Evolutionary conservation across 164 flowering plant genomes (phyloP), one percentile per base, ranked within the genome.

Genomic region (Euptelea pleiosperma): DNA sequence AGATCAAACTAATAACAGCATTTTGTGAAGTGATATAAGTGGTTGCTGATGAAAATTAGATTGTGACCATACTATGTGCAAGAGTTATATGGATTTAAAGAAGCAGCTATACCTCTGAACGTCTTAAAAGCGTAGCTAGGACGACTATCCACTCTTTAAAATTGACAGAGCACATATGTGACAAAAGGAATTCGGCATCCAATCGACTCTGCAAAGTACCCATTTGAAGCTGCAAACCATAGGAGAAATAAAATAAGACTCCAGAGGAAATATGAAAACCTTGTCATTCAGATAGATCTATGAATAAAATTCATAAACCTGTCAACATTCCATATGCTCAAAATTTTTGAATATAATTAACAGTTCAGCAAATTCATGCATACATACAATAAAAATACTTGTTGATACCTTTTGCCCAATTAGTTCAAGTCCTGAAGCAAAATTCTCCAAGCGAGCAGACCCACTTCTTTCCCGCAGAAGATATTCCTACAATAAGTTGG

Each of bases 131-230:
- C 18, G 99, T 94, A 11, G 99, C 97, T 45, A 94, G 81, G 61
- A 91, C 89, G 58, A 94, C 97, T 44, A 94, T 91, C 99, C 99
- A 94, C 71, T 91, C 99, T 63, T 91, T 91, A 63, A 94, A 94
- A 75, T 91, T 89, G 66, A 91, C 96, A 52, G 96, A 82, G 68
- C 99, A 94, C 97, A 94, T 91, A 55, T 94, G 96, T 37, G 99
- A 78, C 78, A 94, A 74, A 29, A 94, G 92, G 53, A 94, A 94
- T 51, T 94, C 99, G 29, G 97, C 99, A 75, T 94, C 99, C 70
- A 94, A 70, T 51, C 99, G 83, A 66, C 91, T 88, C 73, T 94
- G 99, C 72, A 94, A 51, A 33, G 77, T 82, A 56, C 72, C 83
- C 97, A 94, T 94, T 75, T 89, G 88, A 63, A 94, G 95, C 99